phyloP scores from a whole-genome alignment of 257 asterid species.

The Oldenlandia corymbosa region DNA sequence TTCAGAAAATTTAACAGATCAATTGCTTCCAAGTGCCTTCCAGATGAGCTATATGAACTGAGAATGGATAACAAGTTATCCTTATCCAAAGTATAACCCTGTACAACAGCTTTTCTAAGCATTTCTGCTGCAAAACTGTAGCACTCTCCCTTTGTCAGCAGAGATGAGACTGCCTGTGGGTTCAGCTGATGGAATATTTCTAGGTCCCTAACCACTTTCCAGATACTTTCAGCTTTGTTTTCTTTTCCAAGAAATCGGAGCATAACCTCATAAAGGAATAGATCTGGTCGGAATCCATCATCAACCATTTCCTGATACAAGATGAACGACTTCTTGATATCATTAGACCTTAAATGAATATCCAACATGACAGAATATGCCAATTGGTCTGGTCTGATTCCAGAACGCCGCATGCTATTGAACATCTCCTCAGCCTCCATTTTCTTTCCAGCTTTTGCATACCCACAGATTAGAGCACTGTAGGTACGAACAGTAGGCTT shows the following conservation, averaged over 20 bases:
- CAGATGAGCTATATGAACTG: constrained; percentile 82
- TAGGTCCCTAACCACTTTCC: constrained; percentile 60
- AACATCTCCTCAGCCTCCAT: constrained; percentile 68
- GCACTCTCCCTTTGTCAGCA: constrained; percentile 76
- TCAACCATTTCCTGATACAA: constrained; percentile 66
- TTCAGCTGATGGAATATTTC: constrained; percentile 54
- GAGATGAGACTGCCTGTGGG: constrained; percentile 53
- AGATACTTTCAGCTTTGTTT: constrained; percentile 37
- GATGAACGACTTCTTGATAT: constrained; percentile 45
- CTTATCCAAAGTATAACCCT: constrained; percentile 46
- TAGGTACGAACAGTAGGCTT: constrained; percentile 81
- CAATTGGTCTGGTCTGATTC: constrained; percentile 76
- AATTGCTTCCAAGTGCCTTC: constrained; percentile 64
- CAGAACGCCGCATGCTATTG: constrained; percentile 71
- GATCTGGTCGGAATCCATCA: constrained; percentile 67
- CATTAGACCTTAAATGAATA: constrained; percentile 66
- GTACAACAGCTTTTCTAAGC: constrained; percentile 54
- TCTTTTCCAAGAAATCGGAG: constrained; percentile 54
- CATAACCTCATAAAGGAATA: constrained; percentile 49
- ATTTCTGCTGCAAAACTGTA: constrained; percentile 62
- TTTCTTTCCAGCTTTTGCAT: constrained; percentile 74
- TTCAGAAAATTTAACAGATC: constrained; percentile 61
- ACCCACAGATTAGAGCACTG: constrained; percentile 94
- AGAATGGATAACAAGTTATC: constrained; percentile 57
- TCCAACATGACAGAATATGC: constrained; percentile 85